These are phyloP conservation scores for Combretum micranthum DNA, from an alignment of 345 rosid genomes.

Conservation along the genomic window DNA sequence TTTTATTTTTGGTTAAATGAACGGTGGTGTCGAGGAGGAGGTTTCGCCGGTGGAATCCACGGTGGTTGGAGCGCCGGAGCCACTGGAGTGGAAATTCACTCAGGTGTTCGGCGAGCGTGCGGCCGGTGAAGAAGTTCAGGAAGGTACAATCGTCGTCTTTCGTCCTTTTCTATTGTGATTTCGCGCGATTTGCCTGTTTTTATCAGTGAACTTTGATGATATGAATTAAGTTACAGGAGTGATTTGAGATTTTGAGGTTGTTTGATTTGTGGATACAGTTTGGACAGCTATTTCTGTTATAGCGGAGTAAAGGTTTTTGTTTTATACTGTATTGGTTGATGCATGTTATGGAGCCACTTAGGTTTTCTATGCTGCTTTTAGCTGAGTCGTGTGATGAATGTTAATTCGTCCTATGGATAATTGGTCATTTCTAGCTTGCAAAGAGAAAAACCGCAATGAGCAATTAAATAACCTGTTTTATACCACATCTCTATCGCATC, in stretches of 20 bases:
- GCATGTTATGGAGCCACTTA: neutral
- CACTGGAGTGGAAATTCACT: conserved; percentile 93
- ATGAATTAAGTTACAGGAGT: neutral
- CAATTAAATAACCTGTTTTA: too few species aligned
- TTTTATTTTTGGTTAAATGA: conserved; percentile 23
- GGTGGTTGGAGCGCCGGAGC: conserved; percentile 38
- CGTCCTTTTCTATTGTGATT: conserved; percentile 6
- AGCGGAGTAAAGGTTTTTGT: neutral
- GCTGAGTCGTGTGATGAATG: neutral
- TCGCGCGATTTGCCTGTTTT: conserved; percentile 13
- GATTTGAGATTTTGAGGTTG: neutral
- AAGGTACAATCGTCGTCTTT: conserved; percentile 40
- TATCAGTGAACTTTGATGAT: conserved; percentile 3
- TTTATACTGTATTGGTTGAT: conserved; percentile 3
- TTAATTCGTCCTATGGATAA: too few species aligned
- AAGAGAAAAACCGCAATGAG: too few species aligned
- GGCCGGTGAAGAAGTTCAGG: conserved; percentile 96
- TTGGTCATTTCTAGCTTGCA: too few species aligned
- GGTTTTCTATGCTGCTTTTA: neutral
- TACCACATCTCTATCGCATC: too few species aligned
- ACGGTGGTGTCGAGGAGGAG: conserved; percentile 46
- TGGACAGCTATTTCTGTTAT: neutral
- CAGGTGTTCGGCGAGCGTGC: conserved; percentile 97
- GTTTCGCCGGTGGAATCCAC: conserved; percentile 28
- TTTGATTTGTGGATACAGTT: neutral